Percentiles rank a stretch among this genome's conserved stretches.
Conservation (phyloP, 2,329 filamentous ascomycete genomes). For the Alternaria triticimaculans region DNA sequence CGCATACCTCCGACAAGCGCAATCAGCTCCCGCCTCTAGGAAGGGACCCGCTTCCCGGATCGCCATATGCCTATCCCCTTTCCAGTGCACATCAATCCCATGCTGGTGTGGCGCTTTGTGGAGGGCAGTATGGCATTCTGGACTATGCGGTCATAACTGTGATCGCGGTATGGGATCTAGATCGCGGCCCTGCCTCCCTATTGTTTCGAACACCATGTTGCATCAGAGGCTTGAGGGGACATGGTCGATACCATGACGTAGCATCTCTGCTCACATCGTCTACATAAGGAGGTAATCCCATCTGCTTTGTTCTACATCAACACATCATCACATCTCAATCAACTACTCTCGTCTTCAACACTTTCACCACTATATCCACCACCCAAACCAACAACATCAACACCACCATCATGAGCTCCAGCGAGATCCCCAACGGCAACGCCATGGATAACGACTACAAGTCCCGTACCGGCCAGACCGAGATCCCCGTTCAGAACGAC, state of each 20-base stretch:
- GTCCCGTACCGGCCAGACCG: slow-evolving; percentile 54
- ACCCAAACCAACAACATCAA: neutral
- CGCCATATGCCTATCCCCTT: slow-evolving; percentile 17
- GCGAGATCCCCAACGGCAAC: slow-evolving; percentile 43
- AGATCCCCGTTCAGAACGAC: slow-evolving; percentile 57
- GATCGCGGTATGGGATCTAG: slow-evolving; percentile 3
- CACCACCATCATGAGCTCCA: slow-evolving; percentile 38
- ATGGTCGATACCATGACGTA: slow-evolving; percentile 2
- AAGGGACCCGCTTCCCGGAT: slow-evolving; percentile 13
- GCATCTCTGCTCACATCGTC: neutral
- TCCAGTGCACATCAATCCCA: slow-evolving; percentile 8
- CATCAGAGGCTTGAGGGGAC: neutral
- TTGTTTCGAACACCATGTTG: neutral
- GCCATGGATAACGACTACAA: slow-evolving; percentile 55
- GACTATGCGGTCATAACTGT: slow-evolving; percentile 32
- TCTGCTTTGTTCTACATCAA: neutral
- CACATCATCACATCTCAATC: neutral
- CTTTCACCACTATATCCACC: neutral
- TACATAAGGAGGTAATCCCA: slow-evolving; percentile 6
- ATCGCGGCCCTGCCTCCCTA: neutral
- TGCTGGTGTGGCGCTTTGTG: slow-evolving; percentile 7
- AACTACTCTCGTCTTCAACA: neutral
- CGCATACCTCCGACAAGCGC: neutral
- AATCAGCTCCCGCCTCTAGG: slow-evolving; percentile 24
- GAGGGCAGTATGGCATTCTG: neutral